phyloP scores from a whole-genome alignment of 2,329 filamentous ascomycete genomes.

The Phialophora expanda region DNA sequence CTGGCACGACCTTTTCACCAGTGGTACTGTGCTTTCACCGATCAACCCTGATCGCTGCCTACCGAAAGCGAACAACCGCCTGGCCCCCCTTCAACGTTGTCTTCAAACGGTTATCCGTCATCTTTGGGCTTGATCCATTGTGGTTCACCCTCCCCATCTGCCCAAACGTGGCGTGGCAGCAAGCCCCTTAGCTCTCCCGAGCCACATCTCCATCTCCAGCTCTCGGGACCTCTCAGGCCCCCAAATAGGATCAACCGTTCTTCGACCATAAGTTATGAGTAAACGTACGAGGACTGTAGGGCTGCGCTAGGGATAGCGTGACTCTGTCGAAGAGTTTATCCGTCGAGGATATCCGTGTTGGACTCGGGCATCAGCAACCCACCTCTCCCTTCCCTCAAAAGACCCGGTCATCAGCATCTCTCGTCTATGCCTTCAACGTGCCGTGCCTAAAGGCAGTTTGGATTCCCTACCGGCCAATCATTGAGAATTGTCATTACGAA shows the following conservation, averaged over 20 bases:
- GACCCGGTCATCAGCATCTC: constrained; percentile 26
- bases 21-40: constrained; percentile 16
- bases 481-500: constrained; percentile 16
- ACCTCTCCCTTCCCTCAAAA: constrained; percentile 22
- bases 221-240: constrained; percentile 24
- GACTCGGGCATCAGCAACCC: constrained; percentile 27
- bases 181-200: constrained; percentile 8
- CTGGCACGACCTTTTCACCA: constrained; percentile 15
- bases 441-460: constrained; percentile 23
- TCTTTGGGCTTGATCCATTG: constrained; percentile 21
- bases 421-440: constrained; percentile 22
- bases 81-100: constrained; percentile 21
- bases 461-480: constrained; percentile 21
- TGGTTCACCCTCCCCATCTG: constrained; percentile 14
- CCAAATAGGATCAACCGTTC: constrained; percentile 29
- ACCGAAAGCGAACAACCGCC: constrained; percentile 24
- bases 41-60: constrained; percentile 19
- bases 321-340: constrained; percentile 29
- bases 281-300: constrained; percentile 26
- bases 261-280: constrained; percentile 18
- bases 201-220: constrained; percentile 26
- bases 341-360: constrained; percentile 24
- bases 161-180: constrained; percentile 21
- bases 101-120: constrained; percentile 22
- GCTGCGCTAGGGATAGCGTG: constrained; percentile 24